These are phyloP conservation scores for Gonapodya sp. DNA, from an alignment of 192 early-diverging fungal species.

Conservation along the genomic window DNA sequence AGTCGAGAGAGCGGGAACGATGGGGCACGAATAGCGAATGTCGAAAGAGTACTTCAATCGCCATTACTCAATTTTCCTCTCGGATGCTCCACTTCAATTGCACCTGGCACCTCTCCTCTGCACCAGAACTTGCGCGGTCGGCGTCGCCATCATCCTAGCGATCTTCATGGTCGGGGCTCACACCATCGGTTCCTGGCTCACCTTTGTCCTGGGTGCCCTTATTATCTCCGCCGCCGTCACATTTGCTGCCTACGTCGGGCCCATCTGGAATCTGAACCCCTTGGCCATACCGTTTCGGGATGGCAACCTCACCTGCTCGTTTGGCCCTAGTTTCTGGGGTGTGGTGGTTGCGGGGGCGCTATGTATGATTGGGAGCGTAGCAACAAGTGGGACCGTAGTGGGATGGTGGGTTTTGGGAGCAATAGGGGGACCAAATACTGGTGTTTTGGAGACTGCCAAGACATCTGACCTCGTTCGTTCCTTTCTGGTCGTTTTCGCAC, in stretches of 20 bases:
- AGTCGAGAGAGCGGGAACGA: neutral
- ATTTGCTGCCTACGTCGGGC: neutral
- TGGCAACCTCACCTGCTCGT: neutral
- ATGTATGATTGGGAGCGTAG: neutral
- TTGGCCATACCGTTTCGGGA: neutral
- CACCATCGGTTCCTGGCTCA: neutral
- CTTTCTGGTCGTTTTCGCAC: no score
- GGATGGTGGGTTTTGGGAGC: neutral
- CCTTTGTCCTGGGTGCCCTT: neutral
- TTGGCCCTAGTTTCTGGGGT: neutral
- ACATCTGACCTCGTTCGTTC: no score
- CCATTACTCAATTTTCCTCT: neutral
- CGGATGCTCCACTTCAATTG: no score
- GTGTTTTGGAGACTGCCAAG: no score
- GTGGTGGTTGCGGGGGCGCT: neutral
- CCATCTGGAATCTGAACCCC: neutral
- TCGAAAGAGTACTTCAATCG: neutral
- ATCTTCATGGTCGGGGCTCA: neutral
- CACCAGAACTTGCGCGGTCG: neutral
- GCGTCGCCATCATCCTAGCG: neutral
- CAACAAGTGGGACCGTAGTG: neutral
- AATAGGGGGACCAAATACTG: no score
- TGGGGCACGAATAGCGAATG: neutral
- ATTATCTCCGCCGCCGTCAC: neutral
- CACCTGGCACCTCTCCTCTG: no score